Conservation (phyloP, 2,329 filamentous ascomycete genomes). For the Ceratocystis albifundus region DNA sequence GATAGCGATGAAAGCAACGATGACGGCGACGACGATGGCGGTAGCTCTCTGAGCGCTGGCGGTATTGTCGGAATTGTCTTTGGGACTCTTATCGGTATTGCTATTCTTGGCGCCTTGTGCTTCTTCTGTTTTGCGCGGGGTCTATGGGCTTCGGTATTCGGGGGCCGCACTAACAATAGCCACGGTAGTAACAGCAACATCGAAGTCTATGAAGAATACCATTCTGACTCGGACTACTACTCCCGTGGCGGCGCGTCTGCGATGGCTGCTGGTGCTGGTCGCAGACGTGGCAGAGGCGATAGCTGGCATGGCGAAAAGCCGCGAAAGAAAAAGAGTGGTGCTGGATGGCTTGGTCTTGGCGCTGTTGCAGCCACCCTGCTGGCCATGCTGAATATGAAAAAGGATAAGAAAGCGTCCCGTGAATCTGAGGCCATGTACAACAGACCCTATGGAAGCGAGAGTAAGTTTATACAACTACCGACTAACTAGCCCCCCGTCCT, state of each 20-base stretch:
- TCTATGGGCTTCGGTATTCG: conserved; percentile 53
- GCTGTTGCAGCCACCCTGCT: conserved; percentile 42
- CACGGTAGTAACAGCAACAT: conserved; percentile 36
- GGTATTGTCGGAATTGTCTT: conserved; percentile 75
- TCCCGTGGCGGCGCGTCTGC: conserved; percentile 26
- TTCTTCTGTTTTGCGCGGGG: conserved; percentile 60
- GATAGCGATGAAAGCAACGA: conserved; percentile 35
- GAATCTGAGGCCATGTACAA: conserved; percentile 15
- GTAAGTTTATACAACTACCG: conserved; percentile 15
- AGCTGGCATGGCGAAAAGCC: conserved; percentile 36
- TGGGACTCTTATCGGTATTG: conserved; percentile 55
- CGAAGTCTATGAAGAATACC: conserved; percentile 31
- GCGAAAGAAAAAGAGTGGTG: conserved; percentile 38
- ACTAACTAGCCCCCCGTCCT: background rate
- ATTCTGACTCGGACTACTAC: conserved; percentile 35
- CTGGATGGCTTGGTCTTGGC: conserved; percentile 43
- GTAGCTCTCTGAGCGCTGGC: conserved; percentile 49
- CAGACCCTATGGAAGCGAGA: conserved; percentile 14
- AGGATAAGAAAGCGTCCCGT: conserved; percentile 35
- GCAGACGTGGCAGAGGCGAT: conserved; percentile 16
- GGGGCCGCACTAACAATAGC: conserved; percentile 31
- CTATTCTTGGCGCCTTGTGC: conserved; percentile 57
- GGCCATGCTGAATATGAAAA: conserved; percentile 43
- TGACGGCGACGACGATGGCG: conserved; percentile 29
- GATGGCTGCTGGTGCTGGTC: conserved; percentile 19